Percentiles rank a stretch among this genome's conserved stretches.
Evolutionary conservation across 805 yeast species (phyloP).

Genomic region (Jamesozyma hellenica): DNA sequence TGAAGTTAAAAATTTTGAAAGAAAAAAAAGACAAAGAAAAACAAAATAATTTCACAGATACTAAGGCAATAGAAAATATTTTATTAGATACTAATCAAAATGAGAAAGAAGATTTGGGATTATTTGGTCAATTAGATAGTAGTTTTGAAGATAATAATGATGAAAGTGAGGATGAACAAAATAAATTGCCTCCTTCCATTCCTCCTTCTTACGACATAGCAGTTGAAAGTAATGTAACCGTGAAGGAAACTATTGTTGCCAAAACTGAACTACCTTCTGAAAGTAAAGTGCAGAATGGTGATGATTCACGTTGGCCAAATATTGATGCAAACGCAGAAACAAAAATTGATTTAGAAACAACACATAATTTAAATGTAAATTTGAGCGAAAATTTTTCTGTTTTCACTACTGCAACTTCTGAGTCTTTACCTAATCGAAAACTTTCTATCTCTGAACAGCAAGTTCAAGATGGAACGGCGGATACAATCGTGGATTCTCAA

Average conservation of each 20-base stretch:
- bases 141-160: slow-evolving; percentile 22
- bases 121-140: slow-evolving; percentile 13
- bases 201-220: slow-evolving; percentile 1
- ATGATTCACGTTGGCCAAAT: too few species aligned
- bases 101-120: slow-evolving; percentile 20
- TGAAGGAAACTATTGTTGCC: too few species aligned
- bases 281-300: background rate
- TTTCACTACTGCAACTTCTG: too few species aligned
- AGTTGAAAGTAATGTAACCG: background rate
- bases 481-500: too few species aligned
- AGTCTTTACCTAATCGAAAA: background rate
- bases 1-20: slow-evolving; percentile 27
- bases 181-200: background rate
- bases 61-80: slow-evolving; percentile 2
- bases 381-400: too few species aligned
- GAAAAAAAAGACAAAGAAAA: slow-evolving; percentile 24
- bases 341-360: too few species aligned
- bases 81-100: slow-evolving; percentile 12
- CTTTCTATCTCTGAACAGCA: too few species aligned
- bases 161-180: slow-evolving; percentile 10
- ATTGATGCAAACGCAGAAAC: too few species aligned
- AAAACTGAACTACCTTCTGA: too few species aligned
- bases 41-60: slow-evolving; percentile 11
- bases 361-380: too few species aligned
- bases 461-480: too few species aligned